Conservation (phyloP, 2,329 filamentous ascomycete genomes). For the Claviceps sp. region DNA sequence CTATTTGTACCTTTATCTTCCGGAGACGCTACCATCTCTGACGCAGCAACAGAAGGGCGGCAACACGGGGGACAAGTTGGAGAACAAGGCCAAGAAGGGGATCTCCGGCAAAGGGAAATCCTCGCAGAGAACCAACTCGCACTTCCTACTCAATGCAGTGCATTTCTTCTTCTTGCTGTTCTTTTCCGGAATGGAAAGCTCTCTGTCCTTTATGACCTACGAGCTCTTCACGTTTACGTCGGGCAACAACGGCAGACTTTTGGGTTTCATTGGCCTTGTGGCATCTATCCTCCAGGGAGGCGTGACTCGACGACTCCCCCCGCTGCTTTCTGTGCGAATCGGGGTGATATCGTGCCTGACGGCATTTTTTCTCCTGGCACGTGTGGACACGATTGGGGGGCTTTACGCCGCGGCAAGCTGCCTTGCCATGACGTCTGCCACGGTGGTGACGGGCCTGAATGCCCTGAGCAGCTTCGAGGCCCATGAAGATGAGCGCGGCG, state of each 20-base stretch:
- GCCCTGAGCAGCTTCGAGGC: conserved; percentile 87
- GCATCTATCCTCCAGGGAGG: conserved; percentile 87
- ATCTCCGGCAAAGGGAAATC: conserved; percentile 8
- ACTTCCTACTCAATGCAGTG: conserved; percentile 65
- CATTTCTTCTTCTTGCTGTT: conserved; percentile 91
- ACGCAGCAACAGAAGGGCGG: conserved; percentile 20
- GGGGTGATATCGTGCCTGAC: conserved; percentile 65
- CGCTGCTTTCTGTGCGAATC: conserved; percentile 63
- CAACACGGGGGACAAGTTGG: conserved; percentile 14
- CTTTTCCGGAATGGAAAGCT: conserved; percentile 97
- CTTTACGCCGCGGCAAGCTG: conserved; percentile 75
- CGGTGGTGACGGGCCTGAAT: conserved; percentile 88
- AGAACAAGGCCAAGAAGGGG: neutral
- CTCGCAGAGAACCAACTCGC: conserved; percentile 61
- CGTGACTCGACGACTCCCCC: conserved; percentile 74
- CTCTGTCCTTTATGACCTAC: conserved; percentile 92
- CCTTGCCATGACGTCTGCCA: conserved; percentile 80
- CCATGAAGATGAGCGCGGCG: conserved; percentile 62
- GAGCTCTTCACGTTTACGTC: conserved; percentile 78
- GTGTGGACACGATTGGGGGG: conserved; percentile 50
- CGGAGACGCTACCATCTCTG: conserved; percentile 67
- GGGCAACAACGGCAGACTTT: conserved; percentile 66
- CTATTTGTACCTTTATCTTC: conserved; percentile 73
- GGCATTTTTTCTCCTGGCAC: conserved; percentile 68
- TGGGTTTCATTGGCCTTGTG: conserved; percentile 83